Conservation (phyloP, 208 protist genomes). For the Crithidia brevicula region DNA sequence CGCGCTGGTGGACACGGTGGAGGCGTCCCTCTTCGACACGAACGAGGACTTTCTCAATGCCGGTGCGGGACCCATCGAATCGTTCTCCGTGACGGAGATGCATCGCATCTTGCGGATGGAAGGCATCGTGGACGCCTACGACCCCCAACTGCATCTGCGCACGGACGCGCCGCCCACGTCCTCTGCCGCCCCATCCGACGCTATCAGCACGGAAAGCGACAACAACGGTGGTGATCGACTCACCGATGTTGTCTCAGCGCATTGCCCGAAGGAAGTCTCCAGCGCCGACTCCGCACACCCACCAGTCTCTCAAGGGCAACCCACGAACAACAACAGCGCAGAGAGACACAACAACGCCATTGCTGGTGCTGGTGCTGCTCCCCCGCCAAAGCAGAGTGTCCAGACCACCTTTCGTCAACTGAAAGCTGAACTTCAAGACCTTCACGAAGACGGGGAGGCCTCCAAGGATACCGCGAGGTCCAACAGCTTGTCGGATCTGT, state of each 20-base stretch:
- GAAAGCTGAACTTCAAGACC: no score
- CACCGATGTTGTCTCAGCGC: no score
- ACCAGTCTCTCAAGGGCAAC: no score
- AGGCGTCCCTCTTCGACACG: conserved; percentile 56
- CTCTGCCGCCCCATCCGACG: no score
- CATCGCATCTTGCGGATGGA: conserved; percentile 21
- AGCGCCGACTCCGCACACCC: no score
- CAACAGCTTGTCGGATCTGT: not conserved
- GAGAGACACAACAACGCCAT: no score
- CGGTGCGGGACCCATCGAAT: conserved; percentile 16
- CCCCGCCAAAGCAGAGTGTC: no score
- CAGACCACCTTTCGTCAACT: no score
- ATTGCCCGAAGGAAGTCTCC: no score
- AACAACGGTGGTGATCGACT: no score
- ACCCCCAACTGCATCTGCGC: conserved; percentile 12
- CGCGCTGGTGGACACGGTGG: conserved; percentile 47
- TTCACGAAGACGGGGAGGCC: conserved; percentile 8
- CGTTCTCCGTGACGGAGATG: conserved; percentile 21
- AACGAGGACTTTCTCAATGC: conserved; percentile 51
- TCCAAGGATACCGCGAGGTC: conserved; percentile 11
- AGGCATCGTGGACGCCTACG: conserved; percentile 17
- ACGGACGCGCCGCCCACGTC: not conserved
- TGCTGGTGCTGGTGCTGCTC: no score
- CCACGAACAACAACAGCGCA: no score
- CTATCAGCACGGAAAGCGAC: not conserved